Percentiles rank a stretch among this genome's conserved stretches.
Evolutionary conservation across 176 grass and related monocot species (phyloP).

Genomic region (Metroxylon sagu): DNA sequence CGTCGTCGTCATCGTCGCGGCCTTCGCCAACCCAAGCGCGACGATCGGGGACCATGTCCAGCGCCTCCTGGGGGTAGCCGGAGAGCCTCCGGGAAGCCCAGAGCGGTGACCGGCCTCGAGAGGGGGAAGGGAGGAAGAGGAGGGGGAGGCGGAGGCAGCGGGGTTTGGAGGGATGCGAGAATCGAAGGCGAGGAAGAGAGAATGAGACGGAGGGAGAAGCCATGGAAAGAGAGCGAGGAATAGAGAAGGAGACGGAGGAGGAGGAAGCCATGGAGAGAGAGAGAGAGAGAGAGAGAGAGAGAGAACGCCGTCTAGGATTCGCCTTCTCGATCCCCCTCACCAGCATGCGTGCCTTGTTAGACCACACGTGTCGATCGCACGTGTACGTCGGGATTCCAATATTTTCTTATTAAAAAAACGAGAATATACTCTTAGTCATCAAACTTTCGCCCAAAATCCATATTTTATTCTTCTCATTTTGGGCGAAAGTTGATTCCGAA

Average conservation of each 20-base stretch:
- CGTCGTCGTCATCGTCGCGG: slow-evolving; percentile 19
- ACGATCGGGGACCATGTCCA: slow-evolving; percentile 53
- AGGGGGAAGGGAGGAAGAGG: slow-evolving; percentile 3
- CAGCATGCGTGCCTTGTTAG: too few species aligned
- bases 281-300: not conserved
- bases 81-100: slow-evolving; percentile 28
- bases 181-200: slow-evolving; percentile 8
- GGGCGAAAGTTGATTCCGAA: too few species aligned
- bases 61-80: slow-evolving; percentile 37
- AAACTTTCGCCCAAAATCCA: too few species aligned
- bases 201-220: slow-evolving; percentile 27
- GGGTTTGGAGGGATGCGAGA: not conserved
- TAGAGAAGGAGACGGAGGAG: not conserved
- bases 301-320: not conserved
- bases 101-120: slow-evolving; percentile 5
- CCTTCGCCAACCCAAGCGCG: slow-evolving; percentile 59
- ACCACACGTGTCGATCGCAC: too few species aligned
- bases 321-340: too few species aligned
- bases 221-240: slow-evolving; percentile 21
- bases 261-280: not conserved
- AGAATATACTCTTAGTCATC: too few species aligned
- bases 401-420: too few species aligned
- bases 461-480: too few species aligned
- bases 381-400: too few species aligned
- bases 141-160: slow-evolving; percentile 6